These are phyloP conservation scores for Crithidia expoeki DNA, from an alignment of 208 protist species.

Conservation along the genomic window DNA sequence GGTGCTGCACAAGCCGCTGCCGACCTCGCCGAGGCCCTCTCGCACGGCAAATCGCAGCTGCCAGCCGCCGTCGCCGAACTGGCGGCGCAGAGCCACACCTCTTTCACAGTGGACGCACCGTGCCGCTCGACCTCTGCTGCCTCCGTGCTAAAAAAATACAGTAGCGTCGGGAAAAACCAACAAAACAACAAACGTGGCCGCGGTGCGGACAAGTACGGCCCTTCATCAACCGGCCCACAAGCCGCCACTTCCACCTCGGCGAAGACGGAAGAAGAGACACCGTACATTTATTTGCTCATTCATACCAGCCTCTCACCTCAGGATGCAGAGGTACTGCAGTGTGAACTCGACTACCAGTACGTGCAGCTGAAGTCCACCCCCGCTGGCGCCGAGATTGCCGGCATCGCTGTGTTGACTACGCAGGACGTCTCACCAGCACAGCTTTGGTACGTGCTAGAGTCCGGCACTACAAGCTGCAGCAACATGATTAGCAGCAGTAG, in stretches of 20 bases:
- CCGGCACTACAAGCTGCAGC: neutral
- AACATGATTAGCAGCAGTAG: neutral
- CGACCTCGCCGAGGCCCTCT: constrained; percentile 14
- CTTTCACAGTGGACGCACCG: neutral
- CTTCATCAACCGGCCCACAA: too few relatives aligned
- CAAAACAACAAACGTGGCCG: neutral
- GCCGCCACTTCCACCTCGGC: neutral
- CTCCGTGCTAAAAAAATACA: neutral
- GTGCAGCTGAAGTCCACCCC: constrained; percentile 21
- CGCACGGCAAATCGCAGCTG: constrained; percentile 15
- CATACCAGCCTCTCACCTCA: constrained; percentile 22
- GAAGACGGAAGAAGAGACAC: neutral
- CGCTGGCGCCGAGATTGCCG: constrained; percentile 26
- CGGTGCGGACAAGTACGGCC: neutral
- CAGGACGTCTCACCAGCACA: constrained; percentile 26
- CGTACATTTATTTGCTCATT: constrained; percentile 27
- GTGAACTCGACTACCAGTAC: constrained; percentile 27
- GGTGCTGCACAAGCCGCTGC: constrained; percentile 30
- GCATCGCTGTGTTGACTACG: constrained; percentile 19
- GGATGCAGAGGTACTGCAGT: constrained; percentile 34
- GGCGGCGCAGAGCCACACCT: neutral
- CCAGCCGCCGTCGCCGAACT: constrained; percentile 18
- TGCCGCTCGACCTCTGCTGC: neutral
- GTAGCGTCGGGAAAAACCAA: neutral
- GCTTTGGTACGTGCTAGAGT: constrained; percentile 25